These are phyloP conservation scores for Aspergillus udagawae DNA, from an alignment of 2,329 filamentous ascomycete species.

Conservation along the genomic window DNA sequence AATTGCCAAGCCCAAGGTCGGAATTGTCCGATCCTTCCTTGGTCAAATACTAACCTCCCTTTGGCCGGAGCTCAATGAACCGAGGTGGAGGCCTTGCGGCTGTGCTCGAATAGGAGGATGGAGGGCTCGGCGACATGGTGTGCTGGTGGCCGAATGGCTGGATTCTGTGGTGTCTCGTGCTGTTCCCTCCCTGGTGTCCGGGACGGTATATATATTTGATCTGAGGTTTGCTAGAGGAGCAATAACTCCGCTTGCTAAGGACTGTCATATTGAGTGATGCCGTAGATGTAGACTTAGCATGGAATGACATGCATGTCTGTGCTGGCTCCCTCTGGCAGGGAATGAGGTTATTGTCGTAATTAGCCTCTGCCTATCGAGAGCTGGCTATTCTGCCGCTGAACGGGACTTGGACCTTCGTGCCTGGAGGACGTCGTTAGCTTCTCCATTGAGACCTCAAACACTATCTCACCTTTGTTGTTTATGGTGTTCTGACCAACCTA, in stretches of 20 bases:
- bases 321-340: no score
- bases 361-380: no score
- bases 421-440: no score
- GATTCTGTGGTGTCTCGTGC: background rate
- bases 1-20: background rate
- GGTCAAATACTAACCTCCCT: background rate
- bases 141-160: background rate
- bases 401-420: no score
- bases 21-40: background rate
- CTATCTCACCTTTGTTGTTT: no score
- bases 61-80: constrained; percentile 2
- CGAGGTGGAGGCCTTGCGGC: background rate
- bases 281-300: background rate
- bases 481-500: background rate
- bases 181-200: background rate
- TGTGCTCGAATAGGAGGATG: background rate
- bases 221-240: background rate
- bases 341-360: no score
- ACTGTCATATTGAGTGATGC: background rate
- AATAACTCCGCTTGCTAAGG: background rate
- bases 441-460: no score
- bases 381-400: background rate
- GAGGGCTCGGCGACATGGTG: background rate
- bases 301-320: no score
- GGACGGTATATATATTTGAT: background rate